Base-by-base conservation (phyloP, 225 moss, liverwort and hornwort species). In the Marchantia polymorpha region DNA sequence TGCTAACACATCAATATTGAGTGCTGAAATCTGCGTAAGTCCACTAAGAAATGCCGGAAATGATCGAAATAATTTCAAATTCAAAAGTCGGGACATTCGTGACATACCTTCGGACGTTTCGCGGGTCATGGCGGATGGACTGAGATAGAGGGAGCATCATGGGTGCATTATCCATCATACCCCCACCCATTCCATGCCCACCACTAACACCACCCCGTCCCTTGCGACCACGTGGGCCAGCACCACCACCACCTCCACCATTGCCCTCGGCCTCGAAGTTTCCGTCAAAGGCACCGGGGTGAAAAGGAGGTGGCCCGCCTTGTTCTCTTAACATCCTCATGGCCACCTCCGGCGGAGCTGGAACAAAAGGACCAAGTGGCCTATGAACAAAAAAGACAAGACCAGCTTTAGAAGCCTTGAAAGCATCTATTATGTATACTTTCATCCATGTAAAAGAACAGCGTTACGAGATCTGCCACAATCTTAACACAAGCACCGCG, bases 311-410 rank as follows among this genome's bases (percentile, higher is more conserved):
- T 26, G 95, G 93, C 53, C 99, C 99, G 48, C 89, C 86, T 82
- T 89, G 89, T 80, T 99, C 99, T 75, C 99, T 93, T 77, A 99
- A 76, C 86, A 95, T 95, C 71, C 95, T 88, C 95, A 95, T 99
- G 16, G 99, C 99, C 79, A 99, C 88, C 87, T 99, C 99, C 75
- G 95, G 99, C 10, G 99, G 99, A 52, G 99, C 99, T 30, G 99
- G 99, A 30, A 99, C 99, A 86, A 99, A 99, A 39, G 99, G 99
- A 87, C 99, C 99, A 75, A 99, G 80, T 63, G 99, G 99, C 48
- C 99, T 99, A 90, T 27, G 52, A 19, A 12, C 31, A 59, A 17
- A 7, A 31, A 74, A 8, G 23, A 53, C 19, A 39, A 72, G 39
- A 4, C 50, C 50, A 27, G n/a, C n/a, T 30, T 67, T 15, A 30